phyloP scores from a whole-genome alignment of 2,329 filamentous ascomycete genomes.

The Corynespora cassiicola region DNA sequence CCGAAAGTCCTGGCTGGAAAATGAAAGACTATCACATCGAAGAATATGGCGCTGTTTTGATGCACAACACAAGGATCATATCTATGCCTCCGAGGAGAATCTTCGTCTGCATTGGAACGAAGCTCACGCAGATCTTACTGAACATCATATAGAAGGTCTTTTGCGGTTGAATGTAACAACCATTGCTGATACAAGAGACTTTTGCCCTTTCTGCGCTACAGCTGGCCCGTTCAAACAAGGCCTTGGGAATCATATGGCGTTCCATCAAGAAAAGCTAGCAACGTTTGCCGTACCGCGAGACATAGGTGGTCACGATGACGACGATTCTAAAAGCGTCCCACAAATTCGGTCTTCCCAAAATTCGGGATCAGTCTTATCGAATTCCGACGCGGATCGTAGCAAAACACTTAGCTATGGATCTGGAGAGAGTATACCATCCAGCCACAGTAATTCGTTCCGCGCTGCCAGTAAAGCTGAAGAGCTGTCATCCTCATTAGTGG shows the following conservation, averaged over 20 bases:
- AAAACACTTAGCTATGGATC: too few species aligned
- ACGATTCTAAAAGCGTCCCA: not conserved
- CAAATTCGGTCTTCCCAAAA: constrained; percentile 1
- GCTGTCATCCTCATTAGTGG: too few species aligned
- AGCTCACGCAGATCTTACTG: constrained; percentile 1
- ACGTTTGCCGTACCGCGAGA: constrained; percentile 2
- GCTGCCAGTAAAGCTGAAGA: too few species aligned
- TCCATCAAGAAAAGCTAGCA: constrained; percentile 9
- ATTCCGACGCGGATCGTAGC: too few species aligned
- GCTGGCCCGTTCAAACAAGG: constrained; percentile 3
- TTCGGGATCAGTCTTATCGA: too few species aligned
- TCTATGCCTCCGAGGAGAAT: constrained; percentile 1
- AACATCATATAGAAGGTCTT: constrained; percentile 3
- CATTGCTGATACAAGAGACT: constrained; percentile 1
- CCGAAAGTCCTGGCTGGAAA: constrained; percentile 7
- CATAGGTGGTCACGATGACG: not conserved
- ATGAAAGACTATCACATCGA: constrained; percentile 5
- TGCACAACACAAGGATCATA: not conserved
- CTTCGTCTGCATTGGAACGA: constrained; percentile 3
- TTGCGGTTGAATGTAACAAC: constrained; percentile 2
- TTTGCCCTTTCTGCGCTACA: constrained; percentile 6
- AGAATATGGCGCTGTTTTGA: constrained; percentile 7
- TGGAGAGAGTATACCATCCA: too few species aligned
- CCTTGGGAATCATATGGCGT: constrained; percentile 9
- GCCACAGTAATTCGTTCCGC: too few species aligned